Evolutionary conservation across 2,329 filamentous ascomycete genomes (phyloP).

Genomic region (Ascochyta rabiei): DNA sequence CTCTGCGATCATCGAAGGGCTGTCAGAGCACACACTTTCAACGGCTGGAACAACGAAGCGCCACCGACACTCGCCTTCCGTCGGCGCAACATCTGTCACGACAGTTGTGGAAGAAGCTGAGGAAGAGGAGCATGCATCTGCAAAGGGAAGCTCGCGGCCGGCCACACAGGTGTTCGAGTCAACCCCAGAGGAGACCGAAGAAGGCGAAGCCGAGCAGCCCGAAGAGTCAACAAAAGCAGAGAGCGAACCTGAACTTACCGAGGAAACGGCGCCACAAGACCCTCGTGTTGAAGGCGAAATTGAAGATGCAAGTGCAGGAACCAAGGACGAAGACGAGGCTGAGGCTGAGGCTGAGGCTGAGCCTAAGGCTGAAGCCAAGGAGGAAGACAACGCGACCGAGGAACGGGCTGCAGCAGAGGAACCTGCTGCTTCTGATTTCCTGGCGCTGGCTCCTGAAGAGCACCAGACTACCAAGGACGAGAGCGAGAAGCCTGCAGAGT

Average conservation of each 20-base stretch:
- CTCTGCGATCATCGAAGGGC: slow-evolving; percentile 27
- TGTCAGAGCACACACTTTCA: slow-evolving; percentile 55
- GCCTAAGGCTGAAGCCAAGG: not conserved
- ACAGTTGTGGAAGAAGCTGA: slow-evolving; percentile 85
- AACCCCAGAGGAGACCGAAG: slow-evolving; percentile 14
- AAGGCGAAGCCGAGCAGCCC: not conserved
- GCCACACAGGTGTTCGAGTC: slow-evolving; percentile 29
- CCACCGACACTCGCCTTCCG: slow-evolving; percentile 82
- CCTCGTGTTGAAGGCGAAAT: not conserved
- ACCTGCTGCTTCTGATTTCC: slow-evolving; percentile 1
- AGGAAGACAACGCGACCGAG: not conserved
- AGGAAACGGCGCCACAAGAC: not conserved
- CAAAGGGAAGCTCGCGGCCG: slow-evolving; percentile 17
- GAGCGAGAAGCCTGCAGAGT: not conserved
- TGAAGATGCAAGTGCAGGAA: slow-evolving; percentile 14
- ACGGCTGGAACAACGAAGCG: slow-evolving; percentile 76
- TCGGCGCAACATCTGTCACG: slow-evolving; percentile 72
- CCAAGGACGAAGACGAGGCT: slow-evolving; percentile 1
- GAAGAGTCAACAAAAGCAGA: slow-evolving; percentile 4
- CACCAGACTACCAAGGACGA: slow-evolving; percentile 2
- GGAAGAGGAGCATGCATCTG: slow-evolving; percentile 61
- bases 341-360: not conserved
- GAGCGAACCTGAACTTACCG: not conserved
- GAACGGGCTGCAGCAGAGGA: not conserved
- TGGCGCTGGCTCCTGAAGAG: slow-evolving; percentile 5